Conservation (phyloP, 106 monocot species). For the Xerophyta viscosa region DNA sequence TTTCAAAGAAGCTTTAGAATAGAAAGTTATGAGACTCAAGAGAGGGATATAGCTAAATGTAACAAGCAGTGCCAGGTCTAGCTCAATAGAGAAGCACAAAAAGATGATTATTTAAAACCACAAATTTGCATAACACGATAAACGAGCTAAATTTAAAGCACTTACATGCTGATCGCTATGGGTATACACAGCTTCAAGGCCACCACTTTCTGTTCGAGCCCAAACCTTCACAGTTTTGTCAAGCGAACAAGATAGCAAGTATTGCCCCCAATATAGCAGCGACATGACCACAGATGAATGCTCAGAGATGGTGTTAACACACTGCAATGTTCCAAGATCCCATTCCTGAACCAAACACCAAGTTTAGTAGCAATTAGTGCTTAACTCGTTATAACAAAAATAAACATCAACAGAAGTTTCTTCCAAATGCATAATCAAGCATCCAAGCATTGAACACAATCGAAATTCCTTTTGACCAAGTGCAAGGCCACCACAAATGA, state of each 20-base stretch:
- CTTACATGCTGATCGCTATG: not conserved
- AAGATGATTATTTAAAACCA: not conserved
- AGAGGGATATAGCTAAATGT: too few species aligned
- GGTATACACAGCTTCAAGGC: not conserved
- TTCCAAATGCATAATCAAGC: not conserved
- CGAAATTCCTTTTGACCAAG: too few species aligned
- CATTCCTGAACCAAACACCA: slow-evolving; percentile 1
- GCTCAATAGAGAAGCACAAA: not conserved
- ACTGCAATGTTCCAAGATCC: not conserved
- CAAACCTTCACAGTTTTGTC: slow-evolving; percentile 6
- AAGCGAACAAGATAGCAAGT: slow-evolving; percentile 1
- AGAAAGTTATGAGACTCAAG: too few species aligned
- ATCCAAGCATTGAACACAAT: too few species aligned
- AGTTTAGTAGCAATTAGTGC: too few species aligned
- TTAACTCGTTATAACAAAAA: not conserved
- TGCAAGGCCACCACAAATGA: too few species aligned
- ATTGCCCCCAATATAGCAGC: not conserved
- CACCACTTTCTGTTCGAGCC: not conserved
- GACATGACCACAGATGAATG: slow-evolving; percentile 2
- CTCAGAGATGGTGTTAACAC: not conserved
- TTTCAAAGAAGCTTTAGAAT: too few species aligned
- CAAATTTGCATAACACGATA: not conserved
- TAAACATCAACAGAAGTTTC: not conserved
- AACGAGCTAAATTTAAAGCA: not conserved
- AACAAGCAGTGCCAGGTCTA: too few species aligned